Percentiles rank a stretch among this genome's conserved stretches.
phyloP scores from a whole-genome alignment of 1,139 yeast genomes.

The Geotrichum europaeum region DNA sequence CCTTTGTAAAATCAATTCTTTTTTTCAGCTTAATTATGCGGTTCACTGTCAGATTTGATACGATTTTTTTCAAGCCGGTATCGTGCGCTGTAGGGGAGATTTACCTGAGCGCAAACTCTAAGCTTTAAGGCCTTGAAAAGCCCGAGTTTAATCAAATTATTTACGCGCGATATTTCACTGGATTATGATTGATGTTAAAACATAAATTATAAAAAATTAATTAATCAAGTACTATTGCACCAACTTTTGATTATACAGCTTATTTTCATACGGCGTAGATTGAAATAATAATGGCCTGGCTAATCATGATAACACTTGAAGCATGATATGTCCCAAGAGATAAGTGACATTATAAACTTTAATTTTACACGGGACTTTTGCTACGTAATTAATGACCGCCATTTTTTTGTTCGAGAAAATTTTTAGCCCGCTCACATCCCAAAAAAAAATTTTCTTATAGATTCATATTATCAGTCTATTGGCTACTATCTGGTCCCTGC shows the following conservation, averaged over 20 bases:
- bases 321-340: background rate
- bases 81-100: too few species aligned
- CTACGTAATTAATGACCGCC: background rate
- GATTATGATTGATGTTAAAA: background rate
- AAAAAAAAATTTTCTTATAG: background rate
- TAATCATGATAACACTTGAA: background rate
- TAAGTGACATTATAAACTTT: background rate
- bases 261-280: background rate
- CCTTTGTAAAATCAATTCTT: background rate
- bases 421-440: background rate
- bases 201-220: background rate
- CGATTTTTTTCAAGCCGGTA: too few species aligned
- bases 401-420: background rate
- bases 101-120: too few species aligned
- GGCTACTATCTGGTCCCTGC: background rate
- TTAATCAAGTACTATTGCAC: background rate
- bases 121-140: too few species aligned
- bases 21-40: too few species aligned
- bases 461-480: background rate
- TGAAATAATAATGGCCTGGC: background rate
- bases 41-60: too few species aligned
- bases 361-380: background rate
- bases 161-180: background rate
- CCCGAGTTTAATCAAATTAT: background rate
- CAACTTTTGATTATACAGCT: too few species aligned